Conservation (phyloP, 805 yeast species). For the Blastobotrys chiropterorum region DNA sequence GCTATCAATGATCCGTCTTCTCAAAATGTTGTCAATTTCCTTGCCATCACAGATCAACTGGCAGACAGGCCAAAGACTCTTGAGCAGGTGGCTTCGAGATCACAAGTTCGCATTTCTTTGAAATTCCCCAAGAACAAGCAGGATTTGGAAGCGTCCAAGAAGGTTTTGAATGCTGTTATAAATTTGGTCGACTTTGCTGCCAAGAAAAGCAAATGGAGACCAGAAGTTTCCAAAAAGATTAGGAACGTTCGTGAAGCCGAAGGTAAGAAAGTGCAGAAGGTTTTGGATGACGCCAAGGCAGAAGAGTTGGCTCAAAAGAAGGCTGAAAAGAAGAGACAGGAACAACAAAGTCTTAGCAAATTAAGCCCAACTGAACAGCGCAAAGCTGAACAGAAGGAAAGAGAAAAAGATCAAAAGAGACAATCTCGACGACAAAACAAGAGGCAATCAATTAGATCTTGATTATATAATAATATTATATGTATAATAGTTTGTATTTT, state of each 20-base stretch:
- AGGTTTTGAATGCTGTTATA: constrained; percentile 50
- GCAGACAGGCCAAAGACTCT: constrained; percentile 59
- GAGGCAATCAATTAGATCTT: constrained; percentile 5
- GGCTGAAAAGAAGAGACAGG: constrained; percentile 46
- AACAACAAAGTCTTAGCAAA: constrained; percentile 56
- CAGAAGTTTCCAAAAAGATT: constrained; percentile 72
- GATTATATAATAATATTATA: too few species aligned
- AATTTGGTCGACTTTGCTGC: constrained; percentile 55
- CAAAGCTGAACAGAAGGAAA: constrained; percentile 69
- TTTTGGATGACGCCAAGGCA: constrained; percentile 55
- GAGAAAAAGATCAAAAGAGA: constrained; percentile 77
- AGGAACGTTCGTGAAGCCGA: constrained; percentile 73
- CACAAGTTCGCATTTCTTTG: constrained; percentile 47
- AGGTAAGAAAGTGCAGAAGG: constrained; percentile 59
- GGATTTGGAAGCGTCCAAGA: constrained; percentile 45
- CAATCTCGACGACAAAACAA: constrained; percentile 26
- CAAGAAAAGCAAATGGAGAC: constrained; percentile 46
- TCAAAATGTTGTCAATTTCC: constrained; percentile 47
- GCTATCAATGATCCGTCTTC: constrained; percentile 37
- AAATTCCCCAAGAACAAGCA: constrained; percentile 43
- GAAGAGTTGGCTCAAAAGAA: constrained; percentile 68
- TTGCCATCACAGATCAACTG: constrained; percentile 83
- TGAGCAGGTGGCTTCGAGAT: constrained; percentile 47
- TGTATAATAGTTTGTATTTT: background rate
- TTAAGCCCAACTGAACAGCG: constrained; percentile 73